Percentiles rank a stretch among this genome's conserved stretches.
Evolutionary conservation across 176 grass and related monocot species (phyloP).

Genomic region (Hordeum marinum): DNA sequence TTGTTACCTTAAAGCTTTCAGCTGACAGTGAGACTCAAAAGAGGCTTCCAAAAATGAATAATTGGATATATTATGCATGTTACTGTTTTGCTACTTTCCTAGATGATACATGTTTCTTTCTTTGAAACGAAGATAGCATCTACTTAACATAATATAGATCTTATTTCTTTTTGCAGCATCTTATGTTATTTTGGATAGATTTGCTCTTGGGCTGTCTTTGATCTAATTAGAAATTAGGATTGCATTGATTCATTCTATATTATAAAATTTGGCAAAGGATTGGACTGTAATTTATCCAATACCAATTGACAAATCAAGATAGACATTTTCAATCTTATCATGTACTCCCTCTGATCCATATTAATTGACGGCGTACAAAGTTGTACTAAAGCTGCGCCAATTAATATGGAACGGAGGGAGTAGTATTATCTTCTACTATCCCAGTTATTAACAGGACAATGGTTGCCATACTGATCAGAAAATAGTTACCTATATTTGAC

Average conservation of each 20-base stretch:
- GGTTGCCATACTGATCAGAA: neutral
- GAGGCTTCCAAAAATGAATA: conserved; percentile 11
- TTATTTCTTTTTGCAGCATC: neutral
- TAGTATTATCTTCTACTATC: neutral
- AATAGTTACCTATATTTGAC: neutral
- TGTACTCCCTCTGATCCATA: neutral
- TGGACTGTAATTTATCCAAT: neutral
- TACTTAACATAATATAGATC: neutral
- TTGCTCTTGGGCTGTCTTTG: neutral
- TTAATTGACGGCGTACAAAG: too few relatives aligned
- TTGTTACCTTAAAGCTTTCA: conserved; percentile 11
- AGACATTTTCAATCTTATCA: neutral
- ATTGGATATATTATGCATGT: neutral
- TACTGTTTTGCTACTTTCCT: conserved; percentile 1
- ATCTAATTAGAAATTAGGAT: neutral
- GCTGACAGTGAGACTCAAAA: neutral
- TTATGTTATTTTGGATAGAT: neutral
- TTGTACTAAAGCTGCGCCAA: too few relatives aligned
- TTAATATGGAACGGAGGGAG: too few relatives aligned
- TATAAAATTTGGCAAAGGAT: neutral
- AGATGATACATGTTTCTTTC: neutral
- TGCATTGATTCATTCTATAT: neutral
- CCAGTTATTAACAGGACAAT: neutral
- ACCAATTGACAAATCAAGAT: neutral
- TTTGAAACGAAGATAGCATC: neutral